Conservation (phyloP, 768 basidiomycete species). For the Chalciporus sphaerocephalus region DNA sequence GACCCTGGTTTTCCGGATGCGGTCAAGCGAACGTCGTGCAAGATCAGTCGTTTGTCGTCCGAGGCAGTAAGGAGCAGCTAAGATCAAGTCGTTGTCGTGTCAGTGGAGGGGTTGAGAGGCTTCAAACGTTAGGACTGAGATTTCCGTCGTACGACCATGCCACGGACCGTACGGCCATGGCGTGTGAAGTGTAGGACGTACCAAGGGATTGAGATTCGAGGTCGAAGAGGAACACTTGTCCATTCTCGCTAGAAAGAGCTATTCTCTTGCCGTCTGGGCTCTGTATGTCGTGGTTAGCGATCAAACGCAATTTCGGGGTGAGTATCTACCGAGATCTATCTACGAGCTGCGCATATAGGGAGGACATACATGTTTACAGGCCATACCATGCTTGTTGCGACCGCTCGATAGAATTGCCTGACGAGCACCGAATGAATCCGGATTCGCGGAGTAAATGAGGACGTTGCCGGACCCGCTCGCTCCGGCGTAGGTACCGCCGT, state of each 20-base stretch:
- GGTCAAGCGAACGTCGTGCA: constrained; percentile 84
- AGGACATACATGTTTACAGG: constrained; percentile 58
- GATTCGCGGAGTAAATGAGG: constrained; percentile 63
- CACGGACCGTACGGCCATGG: constrained; percentile 82
- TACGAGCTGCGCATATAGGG: neutral
- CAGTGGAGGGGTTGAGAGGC: too few species aligned
- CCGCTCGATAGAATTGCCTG: constrained; percentile 58
- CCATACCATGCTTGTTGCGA: constrained; percentile 74
- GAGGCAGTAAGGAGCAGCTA: constrained; percentile 87
- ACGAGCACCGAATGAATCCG: constrained; percentile 63
- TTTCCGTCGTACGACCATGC: constrained; percentile 89
- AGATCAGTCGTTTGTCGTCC: constrained; percentile 85
- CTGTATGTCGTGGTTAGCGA: constrained; percentile 37
- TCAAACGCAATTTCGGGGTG: neutral
- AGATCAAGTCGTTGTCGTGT: constrained; percentile 2
- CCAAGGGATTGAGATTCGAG: constrained; percentile 60
- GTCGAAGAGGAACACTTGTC: constrained; percentile 88
- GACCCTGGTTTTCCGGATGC: constrained; percentile 55
- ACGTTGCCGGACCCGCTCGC: constrained; percentile 71
- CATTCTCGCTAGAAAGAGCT: constrained; percentile 78
- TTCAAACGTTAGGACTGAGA: constrained; percentile 41
- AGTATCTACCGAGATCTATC: constrained; percentile 1
- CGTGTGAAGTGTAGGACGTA: constrained; percentile 80
- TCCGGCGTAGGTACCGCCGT: constrained; percentile 67
- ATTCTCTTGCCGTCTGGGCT: constrained; percentile 84